A percentile compares a stretch with the other conserved stretches of the same genome.
phyloP scores from a whole-genome alignment of 352 stramenopile genomes.

The Pythium aphanidermatum region DNA sequence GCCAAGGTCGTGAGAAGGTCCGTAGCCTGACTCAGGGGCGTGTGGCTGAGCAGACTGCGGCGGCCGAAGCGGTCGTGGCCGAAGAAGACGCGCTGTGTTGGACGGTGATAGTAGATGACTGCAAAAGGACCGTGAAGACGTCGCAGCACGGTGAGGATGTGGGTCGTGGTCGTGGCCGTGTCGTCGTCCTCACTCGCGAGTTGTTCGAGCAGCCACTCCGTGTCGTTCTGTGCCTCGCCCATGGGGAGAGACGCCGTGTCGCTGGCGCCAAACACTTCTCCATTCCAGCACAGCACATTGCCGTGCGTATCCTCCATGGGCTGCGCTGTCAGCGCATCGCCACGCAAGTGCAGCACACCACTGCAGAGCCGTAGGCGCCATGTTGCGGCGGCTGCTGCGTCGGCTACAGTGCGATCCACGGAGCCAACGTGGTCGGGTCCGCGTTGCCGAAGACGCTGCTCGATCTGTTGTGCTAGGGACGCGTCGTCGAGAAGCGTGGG shows the following conservation, averaged over 20 bases:
- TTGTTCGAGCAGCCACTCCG: slow-evolving; percentile 35
- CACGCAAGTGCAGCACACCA: slow-evolving; percentile 89
- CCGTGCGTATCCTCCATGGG: slow-evolving; percentile 56
- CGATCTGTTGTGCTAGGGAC: slow-evolving; percentile 9
- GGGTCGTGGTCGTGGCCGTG: slow-evolving; percentile 19
- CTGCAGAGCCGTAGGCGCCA: slow-evolving; percentile 55
- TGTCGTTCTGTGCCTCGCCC: slow-evolving; percentile 31
- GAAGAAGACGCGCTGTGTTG: slow-evolving; percentile 77
- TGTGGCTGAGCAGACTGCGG: slow-evolving; percentile 81
- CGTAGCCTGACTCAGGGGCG: slow-evolving; percentile 4
- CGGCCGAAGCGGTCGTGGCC: slow-evolving; percentile 88
- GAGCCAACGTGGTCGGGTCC: slow-evolving; percentile 24
- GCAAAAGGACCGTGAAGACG: slow-evolving; percentile 77
- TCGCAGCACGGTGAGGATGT: slow-evolving; percentile 31
- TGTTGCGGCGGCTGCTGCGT: background rate
- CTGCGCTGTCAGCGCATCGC: slow-evolving; percentile 60
- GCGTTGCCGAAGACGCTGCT: slow-evolving; percentile 16
- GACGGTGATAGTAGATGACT: slow-evolving; percentile 67
- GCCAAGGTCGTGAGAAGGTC: slow-evolving; percentile 22
- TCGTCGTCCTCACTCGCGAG: slow-evolving; percentile 20
- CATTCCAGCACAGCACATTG: slow-evolving; percentile 91
- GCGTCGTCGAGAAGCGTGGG: background rate
- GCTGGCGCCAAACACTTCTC: slow-evolving; percentile 80
- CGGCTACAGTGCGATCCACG: slow-evolving; percentile 1
- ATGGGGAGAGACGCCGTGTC: slow-evolving; percentile 2